phyloP scores from a whole-genome alignment of 2,329 filamentous ascomycete genomes.

The Xylaria sp. region DNA sequence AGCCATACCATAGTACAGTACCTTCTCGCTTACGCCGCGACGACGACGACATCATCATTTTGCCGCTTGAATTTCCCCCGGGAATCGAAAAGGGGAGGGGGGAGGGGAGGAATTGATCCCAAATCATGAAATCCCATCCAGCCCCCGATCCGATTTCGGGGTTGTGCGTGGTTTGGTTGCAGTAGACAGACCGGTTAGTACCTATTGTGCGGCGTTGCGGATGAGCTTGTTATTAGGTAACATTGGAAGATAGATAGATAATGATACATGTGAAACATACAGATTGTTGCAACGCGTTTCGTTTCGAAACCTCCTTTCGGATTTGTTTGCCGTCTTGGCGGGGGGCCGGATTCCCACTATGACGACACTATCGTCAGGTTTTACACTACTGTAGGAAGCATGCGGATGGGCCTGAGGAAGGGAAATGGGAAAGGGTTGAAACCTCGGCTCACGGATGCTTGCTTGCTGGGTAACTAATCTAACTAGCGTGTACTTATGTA shows the following conservation, averaged over 20 bases:
- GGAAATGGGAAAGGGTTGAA: not conserved
- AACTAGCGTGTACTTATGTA: too few species aligned
- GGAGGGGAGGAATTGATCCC: too few species aligned
- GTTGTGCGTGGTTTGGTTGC: not conserved
- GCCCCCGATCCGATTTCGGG: too few species aligned
- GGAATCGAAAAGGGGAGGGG: too few species aligned
- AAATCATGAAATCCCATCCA: too few species aligned
- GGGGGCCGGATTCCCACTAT: constrained; percentile 16
- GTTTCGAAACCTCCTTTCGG: not conserved
- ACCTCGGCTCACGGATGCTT: not conserved
- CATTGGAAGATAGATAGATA: not conserved
- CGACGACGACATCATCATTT: not conserved
- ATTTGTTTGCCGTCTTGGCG: constrained; percentile 26
- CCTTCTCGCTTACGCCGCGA: constrained; percentile 1
- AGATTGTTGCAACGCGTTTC: not conserved
- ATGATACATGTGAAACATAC: not conserved
- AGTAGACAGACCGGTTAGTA: too few species aligned
- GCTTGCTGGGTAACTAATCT: not conserved
- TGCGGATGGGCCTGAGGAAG: not conserved
- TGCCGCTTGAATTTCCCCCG: too few species aligned
- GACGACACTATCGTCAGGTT: constrained; percentile 21
- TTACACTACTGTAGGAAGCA: too few species aligned
- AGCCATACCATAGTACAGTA: too few species aligned
- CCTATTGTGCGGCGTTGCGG: not conserved
- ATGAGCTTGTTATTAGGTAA: not conserved